phyloP scores from a whole-genome alignment of 1,284 basidiomycete species.

The Rhizopogon parksii region DNA sequence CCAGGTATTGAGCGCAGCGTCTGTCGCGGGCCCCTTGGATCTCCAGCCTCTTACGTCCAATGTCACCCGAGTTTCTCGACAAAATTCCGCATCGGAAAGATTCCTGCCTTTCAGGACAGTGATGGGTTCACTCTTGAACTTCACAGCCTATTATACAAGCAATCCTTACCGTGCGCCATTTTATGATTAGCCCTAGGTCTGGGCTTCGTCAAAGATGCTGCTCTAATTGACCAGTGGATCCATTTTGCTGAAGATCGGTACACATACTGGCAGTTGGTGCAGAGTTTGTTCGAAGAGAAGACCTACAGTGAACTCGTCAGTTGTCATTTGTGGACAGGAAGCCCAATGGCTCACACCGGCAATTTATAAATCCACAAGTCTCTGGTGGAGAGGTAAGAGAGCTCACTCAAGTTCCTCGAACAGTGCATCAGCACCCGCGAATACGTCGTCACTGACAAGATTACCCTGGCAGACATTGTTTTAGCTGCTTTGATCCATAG shows the following conservation, averaged over 20 bases:
- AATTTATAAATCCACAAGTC: conserved; percentile 21
- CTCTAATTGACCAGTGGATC: conserved; percentile 52
- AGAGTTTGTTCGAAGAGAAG: conserved; percentile 11
- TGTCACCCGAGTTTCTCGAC: conserved; percentile 36
- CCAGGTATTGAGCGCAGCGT: conserved; percentile 21
- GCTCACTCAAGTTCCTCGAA: conserved; percentile 38
- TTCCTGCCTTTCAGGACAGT: conserved; percentile 48
- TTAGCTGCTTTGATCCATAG: conserved; percentile 36
- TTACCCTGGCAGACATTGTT: conserved; percentile 57
- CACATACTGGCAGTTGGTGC: conserved; percentile 16
- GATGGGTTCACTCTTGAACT: conserved; percentile 40
- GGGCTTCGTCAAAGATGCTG: conserved; percentile 42
- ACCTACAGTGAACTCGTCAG: too few species aligned
- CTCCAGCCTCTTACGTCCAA: conserved; percentile 15
- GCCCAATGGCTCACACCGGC: neutral
- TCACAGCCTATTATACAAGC: neutral
- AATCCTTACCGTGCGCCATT: conserved; percentile 1
- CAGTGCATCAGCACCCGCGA: conserved; percentile 39
- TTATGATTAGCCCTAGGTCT: conserved; percentile 39
- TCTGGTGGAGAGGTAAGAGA: conserved; percentile 20
- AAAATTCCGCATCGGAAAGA: conserved; percentile 42
- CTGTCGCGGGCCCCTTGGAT: conserved; percentile 22
- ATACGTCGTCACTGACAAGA: conserved; percentile 52
- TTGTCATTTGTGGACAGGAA: neutral
- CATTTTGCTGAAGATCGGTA: conserved; percentile 40